Evolutionary conservation across 2,329 filamentous ascomycete species (phyloP), one percentile per base, ranked within the genome.

Genomic region (Pestalotiopsis sp.): DNA sequence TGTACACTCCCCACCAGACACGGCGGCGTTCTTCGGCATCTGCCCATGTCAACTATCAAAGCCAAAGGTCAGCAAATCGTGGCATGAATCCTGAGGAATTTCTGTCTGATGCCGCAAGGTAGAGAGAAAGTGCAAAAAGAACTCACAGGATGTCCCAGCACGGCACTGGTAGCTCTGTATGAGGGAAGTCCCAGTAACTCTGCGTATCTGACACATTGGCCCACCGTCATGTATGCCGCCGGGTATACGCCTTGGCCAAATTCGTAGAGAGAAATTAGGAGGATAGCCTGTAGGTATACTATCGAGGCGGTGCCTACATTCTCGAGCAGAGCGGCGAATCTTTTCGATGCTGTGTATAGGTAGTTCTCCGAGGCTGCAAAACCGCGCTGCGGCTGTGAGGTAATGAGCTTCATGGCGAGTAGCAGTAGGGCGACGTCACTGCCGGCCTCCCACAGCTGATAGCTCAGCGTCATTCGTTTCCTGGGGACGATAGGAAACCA

Each of bases 181-280:
- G 76, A 74, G 5, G 76, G 81, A 23, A 86, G 72, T 2, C 82
- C 83, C n/a, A 86, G 75, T 12, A 85, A 78, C 57, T 83, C 81
- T 9, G 80, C 79, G 71, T 86, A 84, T 67, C 84, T 76, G 23
- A 81, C 78, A 73, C 82, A 84, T 72, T 78, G 77, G 2, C 81
- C 84, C 5, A 84, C 78, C 1, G 82, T 82, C 75, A 86, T 82
- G 78, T 83, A 87, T 14, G 83, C 84, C 12, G 83, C 81, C 3
- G 85, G 85, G 70, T 86, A 86, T 61, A 87, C 83, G 3, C 78
- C 81, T 70, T 87, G 84, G 1, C 83, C 81, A 68, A 83, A 78
- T 71, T 87, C 84, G 72, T 85, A 86, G 2, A 85, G 74, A 7
- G 83, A 78, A 25, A 86, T 75, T 14, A 87, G 77, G 1, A 86